These are phyloP conservation scores for Pythium monospermum DNA, from an alignment of 352 stramenopile genomes.

Conservation along the genomic window DNA sequence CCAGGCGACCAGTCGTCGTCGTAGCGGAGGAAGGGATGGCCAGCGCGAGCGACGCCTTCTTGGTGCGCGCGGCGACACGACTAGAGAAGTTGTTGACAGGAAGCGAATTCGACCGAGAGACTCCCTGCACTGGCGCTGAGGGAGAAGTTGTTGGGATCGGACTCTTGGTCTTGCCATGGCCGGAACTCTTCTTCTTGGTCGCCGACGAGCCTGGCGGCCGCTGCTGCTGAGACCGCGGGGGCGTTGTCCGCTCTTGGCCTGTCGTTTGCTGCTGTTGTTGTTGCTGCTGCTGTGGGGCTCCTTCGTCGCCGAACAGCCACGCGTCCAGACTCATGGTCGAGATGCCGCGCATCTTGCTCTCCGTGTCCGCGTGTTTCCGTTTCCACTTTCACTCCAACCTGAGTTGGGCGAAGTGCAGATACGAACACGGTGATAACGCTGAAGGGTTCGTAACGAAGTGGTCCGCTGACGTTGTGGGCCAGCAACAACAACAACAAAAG, in stretches of 20 bases:
- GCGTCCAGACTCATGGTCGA: constrained; percentile 65
- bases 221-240: neutral
- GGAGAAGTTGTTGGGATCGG: too few relatives aligned
- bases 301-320: constrained; percentile 80
- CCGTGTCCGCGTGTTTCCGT: neutral
- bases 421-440: neutral
- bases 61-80: constrained; percentile 15
- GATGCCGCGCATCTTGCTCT: constrained; percentile 38
- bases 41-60: constrained; percentile 26
- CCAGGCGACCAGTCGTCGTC: too few relatives aligned
- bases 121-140: neutral
- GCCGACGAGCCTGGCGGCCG: constrained; percentile 4
- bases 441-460: constrained; percentile 8
- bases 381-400: constrained; percentile 5
- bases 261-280: neutral
- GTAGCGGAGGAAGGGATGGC: constrained; percentile 2
- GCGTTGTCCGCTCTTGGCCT: neutral
- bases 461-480: too few relatives aligned
- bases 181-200: constrained; percentile 13
- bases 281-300: constrained; percentile 5
- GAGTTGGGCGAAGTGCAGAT: constrained; percentile 7
- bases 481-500: neutral
- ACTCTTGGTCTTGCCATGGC: too few relatives aligned
- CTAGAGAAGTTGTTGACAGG: constrained; percentile 24
- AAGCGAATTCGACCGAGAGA: constrained; percentile 28